Evolutionary conservation across 140 eudicot genomes (phyloP).

Genomic region (Cichorium intybus): DNA sequence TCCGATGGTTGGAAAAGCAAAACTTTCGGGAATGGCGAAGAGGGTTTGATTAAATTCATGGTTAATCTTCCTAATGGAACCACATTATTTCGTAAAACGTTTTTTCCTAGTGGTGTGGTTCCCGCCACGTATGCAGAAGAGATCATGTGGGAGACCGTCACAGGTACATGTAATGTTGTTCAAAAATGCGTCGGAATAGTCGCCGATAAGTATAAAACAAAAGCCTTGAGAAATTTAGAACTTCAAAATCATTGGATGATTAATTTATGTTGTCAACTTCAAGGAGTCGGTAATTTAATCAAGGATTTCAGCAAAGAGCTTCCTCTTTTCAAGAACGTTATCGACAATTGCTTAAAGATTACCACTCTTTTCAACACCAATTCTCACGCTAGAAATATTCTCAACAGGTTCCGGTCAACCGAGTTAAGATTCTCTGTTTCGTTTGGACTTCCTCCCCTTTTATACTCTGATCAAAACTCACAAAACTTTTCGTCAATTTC

Average conservation of each 20-base stretch:
- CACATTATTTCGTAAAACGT: conserved; percentile 53
- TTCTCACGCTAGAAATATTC: conserved; percentile 58
- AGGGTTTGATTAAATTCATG: conserved; percentile 55
- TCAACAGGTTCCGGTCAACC: conserved; percentile 46
- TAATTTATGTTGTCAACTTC: conserved; percentile 70
- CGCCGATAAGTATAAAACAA: conserved; percentile 69
- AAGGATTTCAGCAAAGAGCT: conserved; percentile 74
- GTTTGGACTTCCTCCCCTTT: conserved; percentile 45
- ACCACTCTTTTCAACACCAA: conserved; percentile 47
- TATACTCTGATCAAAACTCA: conserved; percentile 34
- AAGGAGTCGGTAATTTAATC: conserved; percentile 52
- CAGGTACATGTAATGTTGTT: conserved; percentile 45
- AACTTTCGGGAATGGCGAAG: conserved; percentile 30
- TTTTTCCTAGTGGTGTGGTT: conserved; percentile 32
- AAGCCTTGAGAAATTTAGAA: conserved; percentile 63
- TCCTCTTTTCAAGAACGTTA: conserved; percentile 51
- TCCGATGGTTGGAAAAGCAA: conserved; percentile 67
- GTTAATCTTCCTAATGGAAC: conserved; percentile 89
- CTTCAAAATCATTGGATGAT: conserved; percentile 74
- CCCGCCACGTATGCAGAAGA: conserved; percentile 67
- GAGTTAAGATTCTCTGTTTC: conserved; percentile 43
- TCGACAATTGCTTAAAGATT: conserved; percentile 55
- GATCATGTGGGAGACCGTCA: conserved; percentile 63
- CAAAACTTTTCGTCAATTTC: conserved; percentile 35
- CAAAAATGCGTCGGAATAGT: conserved; percentile 74